Evolutionary conservation across 2,329 filamentous ascomycete genomes (phyloP).

Genomic region (Neofusicoccum umdonicola): DNA sequence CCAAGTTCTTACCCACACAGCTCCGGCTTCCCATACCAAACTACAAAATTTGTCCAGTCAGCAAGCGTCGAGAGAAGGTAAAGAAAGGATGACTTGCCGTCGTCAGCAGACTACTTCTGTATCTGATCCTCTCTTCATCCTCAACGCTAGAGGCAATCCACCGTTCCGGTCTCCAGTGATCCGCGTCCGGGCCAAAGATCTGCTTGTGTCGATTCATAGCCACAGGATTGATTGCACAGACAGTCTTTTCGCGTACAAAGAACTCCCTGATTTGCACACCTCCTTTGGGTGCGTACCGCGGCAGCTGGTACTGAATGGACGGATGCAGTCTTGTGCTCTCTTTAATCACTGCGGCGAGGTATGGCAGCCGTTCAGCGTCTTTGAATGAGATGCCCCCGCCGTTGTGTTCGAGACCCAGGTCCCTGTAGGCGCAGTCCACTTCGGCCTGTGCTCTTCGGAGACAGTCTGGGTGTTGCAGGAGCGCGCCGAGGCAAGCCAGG

Average conservation of each 20-base stretch:
- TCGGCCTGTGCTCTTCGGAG: background rate
- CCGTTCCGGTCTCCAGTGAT: constrained; percentile 46
- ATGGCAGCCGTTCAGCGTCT: constrained; percentile 43
- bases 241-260: constrained; percentile 30
- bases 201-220: constrained; percentile 41
- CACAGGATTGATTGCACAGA: constrained; percentile 30
- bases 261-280: constrained; percentile 37
- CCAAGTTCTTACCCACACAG: constrained; percentile 38
- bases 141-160: constrained; percentile 24
- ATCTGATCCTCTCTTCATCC: background rate
- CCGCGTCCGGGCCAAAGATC: constrained; percentile 45
- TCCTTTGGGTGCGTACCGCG: constrained; percentile 33
- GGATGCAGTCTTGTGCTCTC: constrained; percentile 56
- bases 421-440: background rate
- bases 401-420: background rate
- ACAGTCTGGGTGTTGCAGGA: constrained; percentile 23
- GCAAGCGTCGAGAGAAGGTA: too few species aligned
- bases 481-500: constrained; percentile 44
- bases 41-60: background rate
- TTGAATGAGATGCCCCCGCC: background rate
- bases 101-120: too few species aligned
- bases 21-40: constrained; percentile 39
- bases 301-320: constrained; percentile 41
- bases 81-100: too few species aligned
- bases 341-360: constrained; percentile 54